Evolutionary conservation across 2,329 filamentous ascomycete species (phyloP).

Genomic region (Leptographium radiaticola): DNA sequence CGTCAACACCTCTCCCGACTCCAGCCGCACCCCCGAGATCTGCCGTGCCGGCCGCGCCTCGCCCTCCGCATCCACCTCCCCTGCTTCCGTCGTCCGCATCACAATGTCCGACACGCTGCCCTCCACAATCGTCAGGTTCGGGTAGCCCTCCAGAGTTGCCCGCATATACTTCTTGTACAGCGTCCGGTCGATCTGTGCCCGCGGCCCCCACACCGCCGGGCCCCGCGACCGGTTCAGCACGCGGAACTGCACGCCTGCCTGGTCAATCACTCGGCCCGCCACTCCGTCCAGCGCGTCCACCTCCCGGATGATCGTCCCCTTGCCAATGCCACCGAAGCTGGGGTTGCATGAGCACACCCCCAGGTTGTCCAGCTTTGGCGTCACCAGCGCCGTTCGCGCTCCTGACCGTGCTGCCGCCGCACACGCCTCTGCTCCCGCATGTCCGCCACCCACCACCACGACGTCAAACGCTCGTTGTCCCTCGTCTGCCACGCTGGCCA

Average conservation of each 20-base stretch:
- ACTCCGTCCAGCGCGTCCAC: conserved; percentile 90
- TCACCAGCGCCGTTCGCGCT: conserved; percentile 79
- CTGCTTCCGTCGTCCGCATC: conserved; percentile 27
- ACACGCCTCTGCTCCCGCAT: conserved; percentile 89
- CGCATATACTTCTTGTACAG: conserved; percentile 87
- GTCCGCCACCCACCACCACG: conserved; percentile 87
- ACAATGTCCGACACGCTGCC: conserved; percentile 91
- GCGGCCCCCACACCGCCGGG: conserved; percentile 90
- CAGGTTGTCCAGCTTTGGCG: conserved; percentile 76
- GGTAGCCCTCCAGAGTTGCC: conserved; percentile 66
- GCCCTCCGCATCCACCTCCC: conserved; percentile 27
- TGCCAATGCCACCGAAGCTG: conserved; percentile 95
- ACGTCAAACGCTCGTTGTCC: conserved; percentile 58
- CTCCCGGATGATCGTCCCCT: conserved; percentile 90
- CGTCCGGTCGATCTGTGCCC: conserved; percentile 86
- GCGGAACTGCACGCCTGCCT: conserved; percentile 87
- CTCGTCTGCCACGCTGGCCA: conserved; percentile 8
- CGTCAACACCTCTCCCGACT: conserved; percentile 72
- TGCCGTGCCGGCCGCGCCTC: conserved; percentile 30
- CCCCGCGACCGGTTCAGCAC: conserved; percentile 82
- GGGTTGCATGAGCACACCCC: conserved; percentile 96
- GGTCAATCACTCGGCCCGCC: conserved; percentile 79
- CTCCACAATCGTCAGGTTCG: conserved; percentile 66
- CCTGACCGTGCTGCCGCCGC: conserved; percentile 81
- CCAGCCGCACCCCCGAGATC: conserved; percentile 75